Percentiles rank a stretch among this genome's conserved stretches.
Conservation (phyloP, 139 green algal genomes). For the Coccomyxa sp. region DNA sequence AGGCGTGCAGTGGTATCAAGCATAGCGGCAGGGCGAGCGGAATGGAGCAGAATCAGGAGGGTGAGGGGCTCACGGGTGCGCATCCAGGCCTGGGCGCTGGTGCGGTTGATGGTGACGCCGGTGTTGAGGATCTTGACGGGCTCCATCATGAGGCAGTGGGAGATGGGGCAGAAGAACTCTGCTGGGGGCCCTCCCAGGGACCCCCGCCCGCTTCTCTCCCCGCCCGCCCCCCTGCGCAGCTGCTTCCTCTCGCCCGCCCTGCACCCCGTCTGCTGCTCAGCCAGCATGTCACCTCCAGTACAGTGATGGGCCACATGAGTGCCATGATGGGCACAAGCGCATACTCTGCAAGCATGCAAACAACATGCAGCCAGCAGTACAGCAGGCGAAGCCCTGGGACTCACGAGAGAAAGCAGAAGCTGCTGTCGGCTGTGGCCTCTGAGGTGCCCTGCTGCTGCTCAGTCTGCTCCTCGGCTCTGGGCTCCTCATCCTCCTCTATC, state of each 20-base stretch:
- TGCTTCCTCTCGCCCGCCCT: not conserved
- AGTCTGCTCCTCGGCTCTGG: no score
- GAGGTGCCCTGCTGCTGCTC: no score
- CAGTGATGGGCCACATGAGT: not conserved
- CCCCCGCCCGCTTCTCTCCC: no score
- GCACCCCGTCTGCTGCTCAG: not conserved
- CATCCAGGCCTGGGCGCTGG: constrained; percentile 12
- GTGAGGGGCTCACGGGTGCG: not conserved
- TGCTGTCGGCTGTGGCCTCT: no score
- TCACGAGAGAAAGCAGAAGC: no score
- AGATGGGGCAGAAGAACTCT: constrained; percentile 31
- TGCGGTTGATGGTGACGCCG: constrained; percentile 15
- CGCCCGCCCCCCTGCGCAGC: no score
- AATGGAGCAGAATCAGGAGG: not conserved
- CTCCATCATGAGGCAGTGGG: constrained; percentile 16
- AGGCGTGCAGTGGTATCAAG: not conserved
- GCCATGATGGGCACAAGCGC: not conserved
- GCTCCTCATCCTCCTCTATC: no score
- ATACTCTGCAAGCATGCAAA: not conserved
- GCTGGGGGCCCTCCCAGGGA: not conserved
- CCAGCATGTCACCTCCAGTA: not conserved
- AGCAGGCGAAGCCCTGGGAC: no score
- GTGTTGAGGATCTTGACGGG: constrained; percentile 24
- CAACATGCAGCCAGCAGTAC: not conserved
- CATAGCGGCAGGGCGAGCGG: not conserved